A percentile compares a stretch with the other conserved stretches of the same genome.
phyloP scores from a whole-genome alignment of 331 rosid species.

The Malus hybrid region DNA sequence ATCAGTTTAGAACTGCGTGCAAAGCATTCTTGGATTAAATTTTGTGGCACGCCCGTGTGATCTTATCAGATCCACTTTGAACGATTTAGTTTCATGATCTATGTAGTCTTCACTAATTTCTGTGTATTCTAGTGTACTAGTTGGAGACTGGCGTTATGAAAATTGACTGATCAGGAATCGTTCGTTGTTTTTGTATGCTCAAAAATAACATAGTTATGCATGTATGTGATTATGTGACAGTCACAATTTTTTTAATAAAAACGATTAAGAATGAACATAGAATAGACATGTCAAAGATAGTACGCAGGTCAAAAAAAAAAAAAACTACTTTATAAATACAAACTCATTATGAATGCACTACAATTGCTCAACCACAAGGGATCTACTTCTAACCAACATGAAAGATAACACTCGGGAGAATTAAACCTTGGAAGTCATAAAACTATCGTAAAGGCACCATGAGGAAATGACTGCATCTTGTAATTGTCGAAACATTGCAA shows the following conservation, averaged over 20 bases:
- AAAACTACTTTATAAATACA: background rate
- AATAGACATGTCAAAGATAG: too few relatives aligned
- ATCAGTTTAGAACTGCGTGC: conserved; percentile 4
- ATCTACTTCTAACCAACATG: background rate
- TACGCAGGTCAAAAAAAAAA: too few relatives aligned
- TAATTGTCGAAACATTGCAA: too few relatives aligned
- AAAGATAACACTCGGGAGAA: too few relatives aligned
- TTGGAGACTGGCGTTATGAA: background rate
- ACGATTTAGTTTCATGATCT: background rate
- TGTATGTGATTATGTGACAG: too few relatives aligned
- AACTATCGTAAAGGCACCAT: background rate
- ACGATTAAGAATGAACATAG: too few relatives aligned
- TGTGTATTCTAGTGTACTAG: background rate
- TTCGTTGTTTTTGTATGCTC: too few relatives aligned
- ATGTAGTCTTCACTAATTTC: background rate
- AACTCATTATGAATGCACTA: too few relatives aligned
- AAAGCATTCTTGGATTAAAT: background rate
- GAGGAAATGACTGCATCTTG: too few relatives aligned
- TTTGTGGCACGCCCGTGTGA: background rate
- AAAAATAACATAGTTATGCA: too few relatives aligned
- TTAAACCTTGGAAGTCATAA: background rate
- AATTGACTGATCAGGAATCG: background rate
- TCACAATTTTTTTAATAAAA: too few relatives aligned
- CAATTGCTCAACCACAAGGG: too few relatives aligned
- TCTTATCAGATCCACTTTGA: background rate